A percentile compares a stretch with the other conserved stretches of the same genome.
phyloP scores from a whole-genome alignment of 495 filamentous ascomycete species.

The Lophiostoma macrostomum region DNA sequence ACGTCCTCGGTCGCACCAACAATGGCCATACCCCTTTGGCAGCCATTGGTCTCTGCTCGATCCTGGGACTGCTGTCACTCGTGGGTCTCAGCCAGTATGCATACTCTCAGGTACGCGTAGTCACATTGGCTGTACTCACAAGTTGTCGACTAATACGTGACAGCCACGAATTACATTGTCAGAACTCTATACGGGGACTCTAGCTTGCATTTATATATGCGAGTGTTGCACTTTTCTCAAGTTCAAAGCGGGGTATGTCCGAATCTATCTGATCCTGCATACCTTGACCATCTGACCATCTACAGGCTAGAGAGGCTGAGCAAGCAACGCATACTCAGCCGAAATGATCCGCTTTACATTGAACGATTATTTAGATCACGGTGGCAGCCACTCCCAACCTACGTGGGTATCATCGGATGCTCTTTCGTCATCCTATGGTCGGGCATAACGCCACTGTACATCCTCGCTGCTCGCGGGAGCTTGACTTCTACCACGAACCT shows the following conservation, averaged over 20 bases:
- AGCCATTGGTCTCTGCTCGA: constrained; percentile 15
- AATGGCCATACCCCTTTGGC: constrained; percentile 15
- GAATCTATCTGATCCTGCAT: not conserved
- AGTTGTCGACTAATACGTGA: not conserved
- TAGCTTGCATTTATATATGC: constrained; percentile 16
- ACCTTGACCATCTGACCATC: not conserved
- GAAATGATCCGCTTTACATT: constrained; percentile 13
- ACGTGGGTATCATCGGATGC: constrained; percentile 14
- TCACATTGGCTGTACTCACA: not conserved
- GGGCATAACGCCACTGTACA: constrained; percentile 14
- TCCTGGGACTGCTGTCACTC: constrained; percentile 17
- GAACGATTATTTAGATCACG: constrained; percentile 13
- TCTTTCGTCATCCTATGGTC: constrained; percentile 11
- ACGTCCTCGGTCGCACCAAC: constrained; percentile 16
- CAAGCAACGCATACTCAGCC: constrained; percentile 11
- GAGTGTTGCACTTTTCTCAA: constrained; percentile 14
- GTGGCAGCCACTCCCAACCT: constrained; percentile 18
- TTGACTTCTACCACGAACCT: constrained; percentile 7
- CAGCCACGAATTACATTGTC: constrained; percentile 21
- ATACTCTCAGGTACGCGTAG: constrained; percentile 14
- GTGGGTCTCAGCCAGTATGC: constrained; percentile 9
- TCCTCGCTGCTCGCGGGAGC: not conserved
- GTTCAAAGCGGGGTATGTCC: constrained; percentile 18
- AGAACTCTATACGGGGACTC: constrained; percentile 9
- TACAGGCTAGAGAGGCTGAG: constrained; percentile 5